Base-by-base conservation (phyloP, 2,329 filamentous ascomycete species). In the Aspergillus brasiliensis region DNA sequence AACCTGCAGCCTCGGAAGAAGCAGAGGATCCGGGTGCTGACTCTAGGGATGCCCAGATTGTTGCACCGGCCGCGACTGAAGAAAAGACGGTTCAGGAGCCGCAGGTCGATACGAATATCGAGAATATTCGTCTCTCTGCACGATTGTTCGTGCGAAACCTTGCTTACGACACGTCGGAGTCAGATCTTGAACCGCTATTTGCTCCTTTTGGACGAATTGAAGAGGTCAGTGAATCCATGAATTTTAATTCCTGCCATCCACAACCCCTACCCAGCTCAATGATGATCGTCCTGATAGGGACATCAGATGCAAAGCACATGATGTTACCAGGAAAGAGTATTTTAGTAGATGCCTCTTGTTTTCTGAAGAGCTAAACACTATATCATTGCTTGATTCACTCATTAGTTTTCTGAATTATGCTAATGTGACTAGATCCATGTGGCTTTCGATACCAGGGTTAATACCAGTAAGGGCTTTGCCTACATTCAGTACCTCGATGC, bases 241-340 rank as follows among this genome's bases (percentile, higher is more conserved):
- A 10, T 49, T 51, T 25, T 49, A 47, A n/a, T 47, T 56, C 53
- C 34, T 57, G 47, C 51, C 66, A 57, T 62, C 65, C 65, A 58
- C 46, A 57, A 25, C 10, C 48, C 31, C 46, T 54, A 48, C 57
- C 56, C 58, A 62, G 65, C 83, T 82, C 80, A 78, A 85, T 94
- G 95, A 98, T 98, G 94, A 98, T 91, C 82, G 86, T 86, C 90
- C 90, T 87, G 95, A 98, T 98, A 98, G 95, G 95, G 95, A 98
- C 95, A 98, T 88, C 94, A 92, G 91, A 97, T 94, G 90, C 90
- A 83, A 78, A 81, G 91, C 91, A 92, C 83, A 83, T 98, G 93
- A 96, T 93, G 91, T 87, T 83, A 92, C 84, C 78, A 81, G 87
- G 88, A 89, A 88, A 92, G 88, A 91, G 86, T 49, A 90, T 95